Evolutionary conservation across 164 flowering plant genomes (phyloP).

Genomic region (Tetrastigma voinierianum): DNA sequence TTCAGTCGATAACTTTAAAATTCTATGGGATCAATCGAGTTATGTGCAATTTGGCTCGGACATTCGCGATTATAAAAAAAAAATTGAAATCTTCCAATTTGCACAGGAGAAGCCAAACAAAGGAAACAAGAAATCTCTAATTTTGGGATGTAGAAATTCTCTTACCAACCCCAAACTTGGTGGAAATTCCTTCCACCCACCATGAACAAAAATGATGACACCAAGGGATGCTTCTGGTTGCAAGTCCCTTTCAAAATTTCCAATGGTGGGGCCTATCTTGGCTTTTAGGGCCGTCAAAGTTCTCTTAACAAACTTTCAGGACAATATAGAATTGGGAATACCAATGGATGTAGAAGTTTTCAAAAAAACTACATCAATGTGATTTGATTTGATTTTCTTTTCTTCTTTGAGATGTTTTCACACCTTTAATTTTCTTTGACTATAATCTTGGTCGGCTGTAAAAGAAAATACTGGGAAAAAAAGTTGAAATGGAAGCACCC

Average conservation of each 20-base stretch:
- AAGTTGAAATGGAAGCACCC: conserved; percentile 4
- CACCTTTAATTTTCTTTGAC: conserved; percentile 21
- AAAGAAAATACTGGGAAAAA: conserved; percentile 3
- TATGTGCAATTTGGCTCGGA: no score
- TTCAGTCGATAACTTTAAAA: no score
- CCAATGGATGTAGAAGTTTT: conserved; percentile 4
- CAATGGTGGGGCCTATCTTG: conserved; percentile 7
- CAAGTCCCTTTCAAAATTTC: conserved; percentile 8
- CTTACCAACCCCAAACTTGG: conserved; percentile 1
- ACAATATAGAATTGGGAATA: conserved; percentile 1
- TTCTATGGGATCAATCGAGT: no score
- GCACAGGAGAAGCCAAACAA: no score
- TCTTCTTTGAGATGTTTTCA: neutral
- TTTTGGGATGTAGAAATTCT: neutral
- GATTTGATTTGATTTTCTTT: no score
- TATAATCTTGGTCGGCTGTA: conserved; percentile 21
- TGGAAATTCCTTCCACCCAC: conserved; percentile 8
- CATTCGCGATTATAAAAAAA: no score
- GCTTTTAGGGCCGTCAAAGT: neutral
- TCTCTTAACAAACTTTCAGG: neutral
- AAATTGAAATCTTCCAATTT: no score
- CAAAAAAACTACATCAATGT: no score
- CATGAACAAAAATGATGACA: conserved; percentile 11
- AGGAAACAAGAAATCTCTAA: no score
- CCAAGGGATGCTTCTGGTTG: conserved; percentile 8